A percentile compares a stretch with the other conserved stretches of the same genome.
Evolutionary conservation across 208 protist species (phyloP).

Genomic region (Porcisia deanei): DNA sequence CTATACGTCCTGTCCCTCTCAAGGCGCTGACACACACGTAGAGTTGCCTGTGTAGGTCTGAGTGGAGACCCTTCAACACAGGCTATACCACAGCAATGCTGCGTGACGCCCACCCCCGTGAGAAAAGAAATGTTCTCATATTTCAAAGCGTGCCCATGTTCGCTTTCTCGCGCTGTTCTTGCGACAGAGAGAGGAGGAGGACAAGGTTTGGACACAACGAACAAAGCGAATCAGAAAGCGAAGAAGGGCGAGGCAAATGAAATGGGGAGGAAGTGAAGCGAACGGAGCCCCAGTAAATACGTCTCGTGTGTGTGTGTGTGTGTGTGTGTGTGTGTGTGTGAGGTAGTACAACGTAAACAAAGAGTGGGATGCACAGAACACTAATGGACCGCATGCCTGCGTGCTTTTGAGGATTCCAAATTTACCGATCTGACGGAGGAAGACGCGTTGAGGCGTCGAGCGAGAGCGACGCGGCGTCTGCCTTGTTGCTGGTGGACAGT

Average conservation of each 20-base stretch:
- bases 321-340: not conserved
- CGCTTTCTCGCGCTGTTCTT: not conserved
- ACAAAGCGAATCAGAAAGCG: not conserved
- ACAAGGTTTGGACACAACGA: not conserved
- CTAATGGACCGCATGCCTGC: not conserved
- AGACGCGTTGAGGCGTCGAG: slow-evolving; percentile 6
- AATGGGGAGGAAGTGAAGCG: not conserved
- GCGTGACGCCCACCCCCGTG: not conserved
- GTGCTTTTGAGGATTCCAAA: not conserved
- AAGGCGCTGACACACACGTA: not conserved
- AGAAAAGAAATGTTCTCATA: not conserved
- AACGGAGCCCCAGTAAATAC: not conserved
- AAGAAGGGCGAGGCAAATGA: not conserved
- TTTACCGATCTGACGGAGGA: not conserved
- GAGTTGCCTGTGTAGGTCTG: not conserved
- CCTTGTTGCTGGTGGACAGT: slow-evolving; percentile 7
- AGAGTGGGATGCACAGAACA: not conserved
- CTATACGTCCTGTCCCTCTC: not conserved
- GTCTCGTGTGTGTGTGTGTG: too few species aligned
- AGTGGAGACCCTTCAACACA: not conserved
- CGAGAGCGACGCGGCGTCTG: not conserved
- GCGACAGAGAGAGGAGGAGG: not conserved
- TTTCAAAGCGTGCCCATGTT: not conserved
- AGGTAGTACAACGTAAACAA: not conserved
- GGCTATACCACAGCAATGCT: not conserved